Evolutionary conservation across 345 rosid genomes (phyloP).

Genomic region (Dimocarpus longan): DNA sequence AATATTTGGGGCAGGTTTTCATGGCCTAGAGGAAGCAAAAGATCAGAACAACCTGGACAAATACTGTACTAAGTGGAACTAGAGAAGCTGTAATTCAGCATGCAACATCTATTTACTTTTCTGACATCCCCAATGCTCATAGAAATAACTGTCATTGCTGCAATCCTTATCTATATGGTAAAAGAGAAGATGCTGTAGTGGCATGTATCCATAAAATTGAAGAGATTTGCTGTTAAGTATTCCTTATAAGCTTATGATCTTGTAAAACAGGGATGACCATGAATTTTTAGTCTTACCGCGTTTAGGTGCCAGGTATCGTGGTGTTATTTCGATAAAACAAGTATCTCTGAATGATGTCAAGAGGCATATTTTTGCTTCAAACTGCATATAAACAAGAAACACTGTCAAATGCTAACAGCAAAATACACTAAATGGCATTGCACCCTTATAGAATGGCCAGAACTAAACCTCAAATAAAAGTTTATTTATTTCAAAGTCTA

Average conservation of each 20-base stretch:
- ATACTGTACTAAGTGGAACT: neutral
- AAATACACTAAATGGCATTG: slow-evolving; percentile 5
- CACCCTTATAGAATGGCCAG: neutral
- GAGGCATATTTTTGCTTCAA: slow-evolving; percentile 92
- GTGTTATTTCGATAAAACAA: slow-evolving; percentile 84
- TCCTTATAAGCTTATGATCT: neutral
- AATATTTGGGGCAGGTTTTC: neutral
- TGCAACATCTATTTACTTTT: neutral
- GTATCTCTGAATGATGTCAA: slow-evolving; percentile 94
- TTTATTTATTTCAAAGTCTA: neutral
- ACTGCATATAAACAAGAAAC: slow-evolving; percentile 50
- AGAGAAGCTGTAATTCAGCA: neutral
- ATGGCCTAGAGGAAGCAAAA: neutral
- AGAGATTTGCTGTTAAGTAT: neutral
- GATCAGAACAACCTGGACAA: neutral
- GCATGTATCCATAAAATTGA: neutral
- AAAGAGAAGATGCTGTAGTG: neutral
- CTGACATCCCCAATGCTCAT: neutral
- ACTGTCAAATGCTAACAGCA: neutral
- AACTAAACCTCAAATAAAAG: slow-evolving; percentile 2
- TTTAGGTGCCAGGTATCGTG: slow-evolving; percentile 65
- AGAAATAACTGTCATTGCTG: neutral
- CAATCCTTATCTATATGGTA: neutral
- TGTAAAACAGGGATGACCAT: neutral
- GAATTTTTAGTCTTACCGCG: slow-evolving; percentile 49